These are phyloP conservation scores for Balakata baccata DNA, from an alignment of 345 rosid genomes.

Conservation along the genomic window DNA sequence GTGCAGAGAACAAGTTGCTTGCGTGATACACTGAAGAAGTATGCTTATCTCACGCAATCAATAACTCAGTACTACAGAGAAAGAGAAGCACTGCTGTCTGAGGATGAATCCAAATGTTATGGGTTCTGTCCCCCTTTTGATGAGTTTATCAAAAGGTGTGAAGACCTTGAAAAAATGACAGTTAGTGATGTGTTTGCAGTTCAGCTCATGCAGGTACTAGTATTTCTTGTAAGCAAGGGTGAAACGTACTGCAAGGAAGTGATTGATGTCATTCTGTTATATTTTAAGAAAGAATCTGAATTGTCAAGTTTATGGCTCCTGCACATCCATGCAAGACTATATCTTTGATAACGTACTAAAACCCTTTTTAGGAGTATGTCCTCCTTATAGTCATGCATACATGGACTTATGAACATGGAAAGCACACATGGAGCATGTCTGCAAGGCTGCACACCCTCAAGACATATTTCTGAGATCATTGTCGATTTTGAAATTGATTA, in stretches of 20 bases:
- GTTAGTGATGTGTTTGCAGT: conserved; percentile 82
- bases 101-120: conserved; percentile 32
- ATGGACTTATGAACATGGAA: neutral
- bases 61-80: conserved; percentile 55
- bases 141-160: conserved; percentile 64
- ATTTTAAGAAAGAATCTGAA: neutral
- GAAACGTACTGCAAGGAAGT: neutral
- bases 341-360: neutral
- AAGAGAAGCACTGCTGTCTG: conserved; percentile 26
- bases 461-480: neutral
- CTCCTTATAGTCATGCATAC: neutral
- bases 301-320: neutral
- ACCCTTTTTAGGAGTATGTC: neutral
- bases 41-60: conserved; percentile 66
- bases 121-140: conserved; percentile 52
- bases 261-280: neutral
- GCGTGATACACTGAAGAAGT: conserved; percentile 73
- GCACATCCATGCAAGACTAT: neutral
- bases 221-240: conserved; percentile 11
- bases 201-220: conserved; percentile 90
- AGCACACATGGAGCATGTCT: too few species aligned
- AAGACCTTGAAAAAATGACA: conserved; percentile 76
- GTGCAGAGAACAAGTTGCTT: conserved; percentile 71
- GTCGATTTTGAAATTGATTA: neutral
- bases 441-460: neutral